A percentile compares a stretch with the other conserved stretches of the same genome.
Conservation (phyloP, 345 rosid species). For the Gossypium herbaceum region DNA sequence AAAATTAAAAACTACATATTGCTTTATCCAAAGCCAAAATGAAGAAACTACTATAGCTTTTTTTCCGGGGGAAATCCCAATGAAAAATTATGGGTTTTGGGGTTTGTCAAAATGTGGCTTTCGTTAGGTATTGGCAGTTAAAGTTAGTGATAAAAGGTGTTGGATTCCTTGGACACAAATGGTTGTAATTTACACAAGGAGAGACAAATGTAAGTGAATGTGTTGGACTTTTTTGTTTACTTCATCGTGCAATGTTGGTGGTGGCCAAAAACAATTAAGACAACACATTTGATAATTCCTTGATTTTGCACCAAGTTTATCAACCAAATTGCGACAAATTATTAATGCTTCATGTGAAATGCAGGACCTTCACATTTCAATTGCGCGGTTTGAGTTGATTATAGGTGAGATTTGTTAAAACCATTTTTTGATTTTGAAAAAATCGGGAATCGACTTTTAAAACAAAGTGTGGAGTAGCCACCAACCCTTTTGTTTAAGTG, state of each 20-base stretch:
- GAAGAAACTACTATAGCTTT: neutral
- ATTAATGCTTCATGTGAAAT: constrained; percentile 2
- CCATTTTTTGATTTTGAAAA: no score
- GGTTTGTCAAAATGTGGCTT: neutral
- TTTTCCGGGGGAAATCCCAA: neutral
- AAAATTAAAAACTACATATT: no score
- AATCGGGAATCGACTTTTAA: no score
- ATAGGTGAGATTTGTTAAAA: no score
- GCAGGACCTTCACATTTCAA: neutral
- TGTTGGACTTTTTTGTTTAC: neutral
- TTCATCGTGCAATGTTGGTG: constrained; percentile 21
- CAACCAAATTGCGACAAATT: constrained; percentile 13
- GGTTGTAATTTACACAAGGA: no score
- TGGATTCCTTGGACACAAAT: neutral
- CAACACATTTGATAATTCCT: constrained; percentile 13
- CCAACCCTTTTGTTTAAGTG: no score
- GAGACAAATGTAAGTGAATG: neutral
- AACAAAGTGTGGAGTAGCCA: no score
- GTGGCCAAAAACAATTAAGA: constrained; percentile 21
- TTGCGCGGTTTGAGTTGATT: no score
- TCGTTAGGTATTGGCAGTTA: constrained; percentile 3
- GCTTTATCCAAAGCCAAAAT: neutral
- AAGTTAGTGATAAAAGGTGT: neutral
- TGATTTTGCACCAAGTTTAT: constrained; percentile 9
- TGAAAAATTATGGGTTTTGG: neutral